phyloP scores from a whole-genome alignment of 129 eudicot species.

The Pulicaria dysenterica region DNA sequence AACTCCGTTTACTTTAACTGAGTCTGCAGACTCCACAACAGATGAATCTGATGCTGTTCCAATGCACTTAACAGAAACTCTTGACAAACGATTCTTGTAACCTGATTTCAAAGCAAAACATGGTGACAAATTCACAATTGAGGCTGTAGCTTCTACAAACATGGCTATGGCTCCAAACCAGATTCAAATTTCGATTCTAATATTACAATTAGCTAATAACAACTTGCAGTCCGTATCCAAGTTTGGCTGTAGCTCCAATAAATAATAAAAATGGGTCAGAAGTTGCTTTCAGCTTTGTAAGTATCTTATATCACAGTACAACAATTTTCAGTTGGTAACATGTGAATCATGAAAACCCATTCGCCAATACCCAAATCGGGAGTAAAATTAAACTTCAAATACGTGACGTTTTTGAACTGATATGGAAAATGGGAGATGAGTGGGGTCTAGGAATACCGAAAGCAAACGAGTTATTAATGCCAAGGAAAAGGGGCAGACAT shows the following conservation, averaged over 20 bases:
- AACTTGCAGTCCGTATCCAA: not conserved
- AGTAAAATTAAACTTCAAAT: conserved; percentile 8
- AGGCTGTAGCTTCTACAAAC: conserved; percentile 33
- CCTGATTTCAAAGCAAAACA: conserved; percentile 39
- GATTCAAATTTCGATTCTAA: not conserved
- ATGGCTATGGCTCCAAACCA: conserved; percentile 23
- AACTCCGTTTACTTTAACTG: conserved; percentile 50
- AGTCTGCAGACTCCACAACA: conserved; percentile 38
- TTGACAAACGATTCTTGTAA: conserved; percentile 30
- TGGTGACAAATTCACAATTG: conserved; percentile 43
- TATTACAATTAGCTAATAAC: conserved; percentile 9
- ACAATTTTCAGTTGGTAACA: not conserved
- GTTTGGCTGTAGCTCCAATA: no score
- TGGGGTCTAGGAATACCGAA: conserved; percentile 23
- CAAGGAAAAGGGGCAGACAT: not conserved
- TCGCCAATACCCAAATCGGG: not conserved
- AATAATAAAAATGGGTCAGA: not conserved
- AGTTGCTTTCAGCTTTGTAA: not conserved
- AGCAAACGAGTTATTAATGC: not conserved
- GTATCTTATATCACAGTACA: not conserved
- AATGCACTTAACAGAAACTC: conserved; percentile 45
- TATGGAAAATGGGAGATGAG: conserved; percentile 22
- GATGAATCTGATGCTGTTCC: conserved; percentile 47
- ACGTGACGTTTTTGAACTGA: conserved; percentile 21
- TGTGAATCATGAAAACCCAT: conserved; percentile 3